Percentiles rank a stretch among this genome's conserved stretches.
Evolutionary conservation across 2,329 filamentous ascomycete genomes (phyloP).

Genomic region (Lasiodiplodia gonubiensis): DNA sequence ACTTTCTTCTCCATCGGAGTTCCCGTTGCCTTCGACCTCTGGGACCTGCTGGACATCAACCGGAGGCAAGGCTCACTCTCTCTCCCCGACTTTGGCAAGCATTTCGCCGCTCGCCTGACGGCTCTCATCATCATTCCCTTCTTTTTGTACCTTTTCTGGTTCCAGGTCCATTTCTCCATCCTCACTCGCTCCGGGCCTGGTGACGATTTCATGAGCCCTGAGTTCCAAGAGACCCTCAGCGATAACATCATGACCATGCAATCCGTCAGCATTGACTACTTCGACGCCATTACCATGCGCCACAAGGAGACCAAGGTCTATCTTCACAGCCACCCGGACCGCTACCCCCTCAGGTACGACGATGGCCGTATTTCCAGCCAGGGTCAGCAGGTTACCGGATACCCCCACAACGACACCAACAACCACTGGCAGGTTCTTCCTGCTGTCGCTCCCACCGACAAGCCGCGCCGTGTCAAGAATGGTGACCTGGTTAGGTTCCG

Average conservation of each 20-base stretch:
- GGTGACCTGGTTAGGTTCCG: conserved; percentile 85
- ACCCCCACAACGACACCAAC: conserved; percentile 98
- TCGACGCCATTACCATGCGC: conserved; percentile 81
- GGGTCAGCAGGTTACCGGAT: conserved; percentile 95
- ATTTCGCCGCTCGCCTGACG: conserved; percentile 85
- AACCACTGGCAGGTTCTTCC: conserved; percentile 97
- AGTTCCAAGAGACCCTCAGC: conserved; percentile 95
- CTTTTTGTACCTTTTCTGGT: conserved; percentile 99
- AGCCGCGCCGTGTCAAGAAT: conserved; percentile 74
- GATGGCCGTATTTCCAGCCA: conserved; percentile 97
- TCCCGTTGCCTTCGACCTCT: conserved; percentile 91
- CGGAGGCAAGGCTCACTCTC: conserved; percentile 80
- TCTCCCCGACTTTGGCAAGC: conserved; percentile 81
- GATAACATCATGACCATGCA: conserved; percentile 94
- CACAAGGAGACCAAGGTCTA: conserved; percentile 99
- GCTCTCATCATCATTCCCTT: conserved; percentile 91
- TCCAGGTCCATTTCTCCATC: conserved; percentile 97
- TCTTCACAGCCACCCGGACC: conserved; percentile 89
- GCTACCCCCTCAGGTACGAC: conserved; percentile 92
- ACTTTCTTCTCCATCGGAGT: conserved; percentile 97
- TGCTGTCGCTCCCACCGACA: conserved; percentile 56
- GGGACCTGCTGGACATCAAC: conserved; percentile 91
- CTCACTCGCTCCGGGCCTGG: conserved; percentile 87
- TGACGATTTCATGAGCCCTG: conserved; percentile 98
- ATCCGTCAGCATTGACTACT: conserved; percentile 85